These are phyloP conservation scores for Boletus bicolor DNA, from an alignment of 768 basidiomycete species.

Conservation along the genomic window DNA sequence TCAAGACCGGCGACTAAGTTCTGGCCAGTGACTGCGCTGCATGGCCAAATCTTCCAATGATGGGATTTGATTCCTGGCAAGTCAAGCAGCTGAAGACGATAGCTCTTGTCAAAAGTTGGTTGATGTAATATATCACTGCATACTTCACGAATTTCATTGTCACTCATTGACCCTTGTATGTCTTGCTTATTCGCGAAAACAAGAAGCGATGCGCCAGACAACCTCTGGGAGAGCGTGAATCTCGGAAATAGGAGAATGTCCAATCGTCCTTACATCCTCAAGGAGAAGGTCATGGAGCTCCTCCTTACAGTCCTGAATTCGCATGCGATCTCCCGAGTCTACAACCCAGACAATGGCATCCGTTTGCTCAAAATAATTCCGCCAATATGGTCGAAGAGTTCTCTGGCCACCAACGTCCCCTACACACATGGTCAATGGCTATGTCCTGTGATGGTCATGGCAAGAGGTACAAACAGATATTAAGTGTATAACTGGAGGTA, in stretches of 20 bases:
- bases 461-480: slow-evolving; percentile 36
- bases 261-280: slow-evolving; percentile 73
- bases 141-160: slow-evolving; percentile 80
- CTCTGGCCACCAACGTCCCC: slow-evolving; percentile 99
- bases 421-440: slow-evolving; percentile 73
- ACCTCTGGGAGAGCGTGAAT: slow-evolving; percentile 51
- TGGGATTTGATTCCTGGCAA: slow-evolving; percentile 82
- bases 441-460: slow-evolving; percentile 37
- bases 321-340: slow-evolving; percentile 87
- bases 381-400: slow-evolving; percentile 95
- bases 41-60: slow-evolving; percentile 85
- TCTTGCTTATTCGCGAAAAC: slow-evolving; percentile 99
- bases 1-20: slow-evolving; percentile 84
- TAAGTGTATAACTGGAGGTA: slow-evolving; percentile 39
- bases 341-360: slow-evolving; percentile 99
- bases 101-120: slow-evolving; percentile 6
- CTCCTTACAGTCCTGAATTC: slow-evolving; percentile 85
- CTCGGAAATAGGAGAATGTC: slow-evolving; percentile 6
- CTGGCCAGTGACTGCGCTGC: slow-evolving; percentile 87
- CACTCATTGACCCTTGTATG: slow-evolving; percentile 80
- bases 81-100: slow-evolving; percentile 64
- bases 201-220: slow-evolving; percentile 93
- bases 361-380: slow-evolving; percentile 98
- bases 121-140: slow-evolving; percentile 28
- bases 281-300: slow-evolving; percentile 84